Evolutionary conservation across 371 early-diverging fungal species (phyloP), one percentile per base, ranked within the genome.

Genomic region (Apophysomyces sp.): DNA sequence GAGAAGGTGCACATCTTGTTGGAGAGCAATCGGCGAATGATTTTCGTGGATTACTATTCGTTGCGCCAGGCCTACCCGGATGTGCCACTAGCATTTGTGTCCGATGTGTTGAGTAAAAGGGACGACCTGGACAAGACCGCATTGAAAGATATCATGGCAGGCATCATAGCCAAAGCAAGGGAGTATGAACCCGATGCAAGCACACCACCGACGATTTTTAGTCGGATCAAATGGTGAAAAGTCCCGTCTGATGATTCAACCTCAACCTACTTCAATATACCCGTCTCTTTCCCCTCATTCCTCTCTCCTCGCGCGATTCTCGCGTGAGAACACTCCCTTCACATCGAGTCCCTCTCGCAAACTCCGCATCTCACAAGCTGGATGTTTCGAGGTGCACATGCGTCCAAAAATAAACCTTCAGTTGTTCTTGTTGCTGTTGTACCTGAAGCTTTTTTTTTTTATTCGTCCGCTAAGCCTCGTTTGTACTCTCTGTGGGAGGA

Each of bases 1-100:
- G 88, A 91, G 49, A 86, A 88, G 71, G 71, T 95, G 24, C 88
- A 92, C 40, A 72, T 63, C 0, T 72, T 95, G 32, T 61, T 92
- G 26, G 86, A 87, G 52, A 79, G 86, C 52, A 82, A 86, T 59
- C 77, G 85, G 8, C 74, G 83, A 27, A 83, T 87, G 72, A 80
- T 92, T 3, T 92, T 87, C 65, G 72, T 93, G 53, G 92, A 93
- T 62, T 93, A 89, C 61, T 92, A 89, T 63, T 65, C 85, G 1
- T 65, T 94, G 44, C 83, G 87, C 69, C 90, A 91, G 54, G 81
- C 86, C 9, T 96, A 89, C 65, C 91, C 90, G 4, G 96, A 96
- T 70, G 73, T 94, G 16, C 94, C 95, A 3, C 52, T 93, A 1
- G 77, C 83, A 2, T 87, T 92, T 68, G 80, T 94, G 3, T 94